These are phyloP conservation scores for Sanghuangporus weigelae DNA, from an alignment of 1,284 basidiomycete species.

Conservation along the genomic window DNA sequence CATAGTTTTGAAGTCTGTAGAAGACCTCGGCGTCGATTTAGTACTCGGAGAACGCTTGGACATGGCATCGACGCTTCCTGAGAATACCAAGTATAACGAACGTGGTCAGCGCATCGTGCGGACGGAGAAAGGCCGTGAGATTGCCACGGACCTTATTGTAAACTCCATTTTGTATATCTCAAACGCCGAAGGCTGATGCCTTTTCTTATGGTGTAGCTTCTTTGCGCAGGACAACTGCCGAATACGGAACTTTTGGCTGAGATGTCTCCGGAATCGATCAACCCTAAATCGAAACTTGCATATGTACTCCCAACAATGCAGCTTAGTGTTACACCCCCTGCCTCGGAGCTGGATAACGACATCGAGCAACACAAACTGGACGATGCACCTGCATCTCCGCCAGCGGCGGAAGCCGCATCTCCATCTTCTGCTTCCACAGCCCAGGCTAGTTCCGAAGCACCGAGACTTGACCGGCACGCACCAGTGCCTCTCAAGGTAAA, in stretches of 20 bases:
- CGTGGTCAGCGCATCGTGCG: constrained; percentile 37
- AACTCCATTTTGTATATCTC: constrained; percentile 20
- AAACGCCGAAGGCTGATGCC: background rate
- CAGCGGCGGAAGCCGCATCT: background rate
- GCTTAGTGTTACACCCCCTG: constrained; percentile 31
- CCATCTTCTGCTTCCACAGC: background rate
- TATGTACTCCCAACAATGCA: constrained; percentile 60
- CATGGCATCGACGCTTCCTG: constrained; percentile 32
- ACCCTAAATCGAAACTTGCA: constrained; percentile 42
- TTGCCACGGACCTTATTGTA: constrained; percentile 62
- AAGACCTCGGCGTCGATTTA: constrained; percentile 40
- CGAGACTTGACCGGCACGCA: background rate
- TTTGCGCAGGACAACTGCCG: constrained; percentile 74
- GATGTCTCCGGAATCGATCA: constrained; percentile 47
- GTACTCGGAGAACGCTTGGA: constrained; percentile 55
- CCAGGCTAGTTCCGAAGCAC: no score
- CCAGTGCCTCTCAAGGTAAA: background rate
- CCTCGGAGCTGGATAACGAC: constrained; percentile 9
- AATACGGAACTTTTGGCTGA: constrained; percentile 55
- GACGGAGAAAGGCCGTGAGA: constrained; percentile 52
- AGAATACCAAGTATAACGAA: constrained; percentile 26
- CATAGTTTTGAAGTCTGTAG: constrained; percentile 36
- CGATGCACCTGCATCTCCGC: constrained; percentile 17
- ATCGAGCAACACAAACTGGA: background rate
- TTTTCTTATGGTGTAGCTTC: constrained; percentile 38